These are phyloP conservation scores for Solanum commersonii DNA, from an alignment of 257 asterid species.

Conservation along the genomic window DNA sequence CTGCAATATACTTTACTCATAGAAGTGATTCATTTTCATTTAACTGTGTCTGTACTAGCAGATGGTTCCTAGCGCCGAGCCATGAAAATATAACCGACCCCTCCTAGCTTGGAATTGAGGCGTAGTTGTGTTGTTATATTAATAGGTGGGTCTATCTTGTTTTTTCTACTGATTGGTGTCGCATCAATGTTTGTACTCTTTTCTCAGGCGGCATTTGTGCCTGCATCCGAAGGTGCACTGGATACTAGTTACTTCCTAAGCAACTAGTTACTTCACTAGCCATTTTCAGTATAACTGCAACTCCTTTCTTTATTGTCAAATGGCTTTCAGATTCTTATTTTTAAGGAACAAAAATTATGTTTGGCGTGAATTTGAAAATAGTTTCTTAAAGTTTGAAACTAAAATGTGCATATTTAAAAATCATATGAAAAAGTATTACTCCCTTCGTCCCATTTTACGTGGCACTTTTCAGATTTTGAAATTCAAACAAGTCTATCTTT, in stretches of 20 bases:
- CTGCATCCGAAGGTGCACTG: slow-evolving; percentile 83
- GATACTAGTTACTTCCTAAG: slow-evolving; percentile 97
- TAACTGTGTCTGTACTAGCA: neutral
- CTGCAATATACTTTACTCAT: neutral
- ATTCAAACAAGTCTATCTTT: too few relatives aligned
- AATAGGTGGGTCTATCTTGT: neutral
- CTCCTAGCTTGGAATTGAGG: neutral
- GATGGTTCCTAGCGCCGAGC: neutral
- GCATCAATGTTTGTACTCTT: neutral
- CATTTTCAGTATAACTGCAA: too few relatives aligned
- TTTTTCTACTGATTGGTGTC: neutral
- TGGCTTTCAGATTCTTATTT: neutral
- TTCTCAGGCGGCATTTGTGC: slow-evolving; percentile 85
- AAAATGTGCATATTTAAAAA: neutral
- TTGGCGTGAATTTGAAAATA: neutral
- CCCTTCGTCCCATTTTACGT: too few relatives aligned
- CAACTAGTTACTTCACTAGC: too few relatives aligned
- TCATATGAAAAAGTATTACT: too few relatives aligned
- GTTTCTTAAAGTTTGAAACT: neutral
- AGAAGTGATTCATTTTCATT: neutral
- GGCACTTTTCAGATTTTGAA: too few relatives aligned
- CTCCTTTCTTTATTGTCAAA: too few relatives aligned
- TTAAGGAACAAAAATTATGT: neutral
- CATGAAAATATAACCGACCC: neutral
- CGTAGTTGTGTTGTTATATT: neutral